Conservation (phyloP, 2,329 filamentous ascomycete species). For the Fusarium acutatum region DNA sequence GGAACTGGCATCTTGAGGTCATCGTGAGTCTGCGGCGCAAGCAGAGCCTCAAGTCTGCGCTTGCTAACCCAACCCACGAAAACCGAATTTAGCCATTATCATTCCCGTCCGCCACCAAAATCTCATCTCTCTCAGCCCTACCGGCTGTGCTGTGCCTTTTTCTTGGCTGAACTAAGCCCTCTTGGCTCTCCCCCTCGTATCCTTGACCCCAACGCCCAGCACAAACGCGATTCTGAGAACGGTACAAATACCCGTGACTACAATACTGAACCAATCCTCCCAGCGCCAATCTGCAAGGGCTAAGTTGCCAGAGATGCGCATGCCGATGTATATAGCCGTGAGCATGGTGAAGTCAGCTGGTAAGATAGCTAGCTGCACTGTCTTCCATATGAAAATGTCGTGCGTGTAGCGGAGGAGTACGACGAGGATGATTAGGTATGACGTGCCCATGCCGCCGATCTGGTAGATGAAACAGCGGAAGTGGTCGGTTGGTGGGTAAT, state of each 20-base stretch:
- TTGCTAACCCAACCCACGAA: neutral
- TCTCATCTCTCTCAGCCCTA: constrained; percentile 6
- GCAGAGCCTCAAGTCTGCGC: neutral
- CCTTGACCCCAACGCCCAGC: constrained; percentile 22
- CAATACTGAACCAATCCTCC: constrained; percentile 26
- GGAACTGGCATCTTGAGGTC: neutral
- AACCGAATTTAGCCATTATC: neutral
- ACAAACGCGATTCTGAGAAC: constrained; percentile 28
- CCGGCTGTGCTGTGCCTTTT: neutral
- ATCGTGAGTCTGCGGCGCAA: neutral
- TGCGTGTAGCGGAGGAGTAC: constrained; percentile 31
- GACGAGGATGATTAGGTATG: constrained; percentile 12
- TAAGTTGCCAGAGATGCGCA: constrained; percentile 15
- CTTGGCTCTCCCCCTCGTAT: neutral
- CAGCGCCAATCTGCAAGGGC: constrained; percentile 14
- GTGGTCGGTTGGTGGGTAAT: constrained; percentile 6
- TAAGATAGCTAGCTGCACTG: constrained; percentile 24
- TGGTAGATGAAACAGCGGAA: constrained; percentile 35
- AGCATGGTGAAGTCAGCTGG: constrained; percentile 36
- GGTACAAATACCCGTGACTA: constrained; percentile 10
- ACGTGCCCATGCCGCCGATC: constrained; percentile 36
- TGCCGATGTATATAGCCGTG: constrained; percentile 17
- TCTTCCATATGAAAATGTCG: constrained; percentile 35
- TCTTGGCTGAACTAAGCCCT: neutral
- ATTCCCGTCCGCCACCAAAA: neutral